These are phyloP conservation scores for Pezicula neosporulosa DNA, from an alignment of 2,329 filamentous ascomycete species.

Conservation along the genomic window DNA sequence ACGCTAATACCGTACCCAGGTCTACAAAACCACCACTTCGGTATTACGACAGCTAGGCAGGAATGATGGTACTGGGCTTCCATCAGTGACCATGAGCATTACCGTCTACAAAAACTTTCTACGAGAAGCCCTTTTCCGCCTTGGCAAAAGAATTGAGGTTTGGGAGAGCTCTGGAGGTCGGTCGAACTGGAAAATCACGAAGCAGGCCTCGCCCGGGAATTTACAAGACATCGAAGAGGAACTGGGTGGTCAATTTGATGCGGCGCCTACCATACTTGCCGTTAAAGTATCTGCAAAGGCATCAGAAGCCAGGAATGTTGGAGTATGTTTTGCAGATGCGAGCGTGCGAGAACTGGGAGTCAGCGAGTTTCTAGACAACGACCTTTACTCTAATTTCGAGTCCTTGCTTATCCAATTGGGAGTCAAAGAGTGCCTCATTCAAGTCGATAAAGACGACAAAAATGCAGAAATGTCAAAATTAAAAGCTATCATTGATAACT, in stretches of 20 bases:
- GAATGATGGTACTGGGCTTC: slow-evolving; percentile 76
- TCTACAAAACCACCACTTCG: slow-evolving; percentile 97
- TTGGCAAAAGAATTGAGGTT: slow-evolving; percentile 89
- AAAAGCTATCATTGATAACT: slow-evolving; percentile 84
- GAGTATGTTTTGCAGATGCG: slow-evolving; percentile 96
- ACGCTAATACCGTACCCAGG: slow-evolving; percentile 39
- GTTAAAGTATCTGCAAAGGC: slow-evolving; percentile 92
- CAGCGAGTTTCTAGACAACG: slow-evolving; percentile 98
- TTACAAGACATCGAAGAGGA: slow-evolving; percentile 97
- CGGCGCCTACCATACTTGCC: slow-evolving; percentile 89
- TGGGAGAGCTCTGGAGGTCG: slow-evolving; percentile 73
- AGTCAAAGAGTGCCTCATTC: slow-evolving; percentile 89
- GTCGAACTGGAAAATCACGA: slow-evolving; percentile 88
- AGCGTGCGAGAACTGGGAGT: slow-evolving; percentile 94
- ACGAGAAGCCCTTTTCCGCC: slow-evolving; percentile 85
- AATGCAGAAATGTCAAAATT: slow-evolving; percentile 88
- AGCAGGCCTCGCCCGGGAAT: slow-evolving; percentile 93
- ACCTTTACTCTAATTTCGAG: slow-evolving; percentile 97
- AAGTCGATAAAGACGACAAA: slow-evolving; percentile 73
- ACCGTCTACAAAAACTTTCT: slow-evolving; percentile 96
- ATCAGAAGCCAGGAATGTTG: slow-evolving; percentile 78
- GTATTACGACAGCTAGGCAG: slow-evolving; percentile 87
- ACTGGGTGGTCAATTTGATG: slow-evolving; percentile 82
- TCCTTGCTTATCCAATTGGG: slow-evolving; percentile 93
- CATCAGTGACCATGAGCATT: slow-evolving; percentile 91